Evolutionary conservation across 163 green algal genomes (phyloP), one percentile per base, ranked within the genome.

Genomic region (Chloroidium sp.): DNA sequence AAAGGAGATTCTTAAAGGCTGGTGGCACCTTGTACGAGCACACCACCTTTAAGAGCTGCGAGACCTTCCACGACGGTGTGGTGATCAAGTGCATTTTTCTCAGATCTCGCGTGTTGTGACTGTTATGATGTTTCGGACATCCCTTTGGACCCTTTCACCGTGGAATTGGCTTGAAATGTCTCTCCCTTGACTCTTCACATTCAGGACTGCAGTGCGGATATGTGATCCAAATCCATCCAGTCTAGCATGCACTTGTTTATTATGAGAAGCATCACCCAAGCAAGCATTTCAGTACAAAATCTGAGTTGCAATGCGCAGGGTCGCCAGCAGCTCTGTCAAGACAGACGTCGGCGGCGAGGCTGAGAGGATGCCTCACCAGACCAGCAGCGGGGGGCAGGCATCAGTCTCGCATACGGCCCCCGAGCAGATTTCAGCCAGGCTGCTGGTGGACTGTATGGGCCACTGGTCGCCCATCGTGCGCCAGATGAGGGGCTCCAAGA

Each of bases 381-480:
- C 58, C 77, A 77, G 12, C 62, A 8, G 4, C 77, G 62, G 68
- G 59, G 58, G 59, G 2, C 10, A 60, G 69, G 59, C 64, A 62
- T 13, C 77, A 68, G 0, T 36, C 36, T 36, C 36, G 36, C 36
- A 36, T 36, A 36, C 36, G 36, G 36, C 36, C 36, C 36, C 36
- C 36, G 64, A 10, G 64, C 6, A 84, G 76, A 74, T 98, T 1
- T 85, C 72, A 1, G 86, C 85, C 2, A 85, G 91, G 0, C 87
- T 98, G 76, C 83, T 98, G 67, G 75, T 98, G 12, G 95, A 98
- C 86, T 97, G 92, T 90, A 98, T 98, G 94, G 95, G 95, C 14
- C 90, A 97, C 81, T 93, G 69, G 12, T 89, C 79, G 2, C 86
- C 91, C 58, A 92, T 95, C 67, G 82, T 87, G 1, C 80, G 82